These are phyloP conservation scores for Tetragonia tetragonoides DNA, from an alignment of 148 eudicot species.

Conservation along the genomic window DNA sequence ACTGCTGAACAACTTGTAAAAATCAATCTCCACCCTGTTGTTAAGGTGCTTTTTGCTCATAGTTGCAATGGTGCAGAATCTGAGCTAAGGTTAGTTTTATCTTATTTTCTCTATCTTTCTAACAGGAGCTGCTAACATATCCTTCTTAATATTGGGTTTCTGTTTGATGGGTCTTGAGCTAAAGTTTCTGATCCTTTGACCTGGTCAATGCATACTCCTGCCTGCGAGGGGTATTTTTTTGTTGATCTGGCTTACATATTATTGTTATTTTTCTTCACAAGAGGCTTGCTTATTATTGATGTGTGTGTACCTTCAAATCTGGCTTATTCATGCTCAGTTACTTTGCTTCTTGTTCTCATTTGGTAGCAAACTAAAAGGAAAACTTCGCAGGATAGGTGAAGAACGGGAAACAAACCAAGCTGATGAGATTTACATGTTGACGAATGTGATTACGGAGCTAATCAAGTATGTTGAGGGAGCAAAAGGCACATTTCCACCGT, in stretches of 20 bases:
- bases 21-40: constrained; percentile 57
- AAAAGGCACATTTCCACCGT: constrained; percentile 49
- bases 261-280: no score
- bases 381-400: constrained; percentile 38
- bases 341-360: background rate
- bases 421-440: constrained; percentile 81
- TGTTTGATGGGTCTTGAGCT: background rate
- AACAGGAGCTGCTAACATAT: background rate
- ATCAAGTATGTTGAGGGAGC: constrained; percentile 41
- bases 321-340: background rate
- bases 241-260: no score
- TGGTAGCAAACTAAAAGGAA: background rate
- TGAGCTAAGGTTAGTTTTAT: constrained; percentile 46
- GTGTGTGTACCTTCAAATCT: background rate
- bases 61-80: constrained; percentile 29
- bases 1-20: constrained; percentile 35
- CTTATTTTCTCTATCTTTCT: background rate
- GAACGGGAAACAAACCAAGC: constrained; percentile 57
- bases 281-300: background rate
- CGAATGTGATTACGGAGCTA: constrained; percentile 46
- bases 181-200: background rate
- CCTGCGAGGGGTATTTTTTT: no score
- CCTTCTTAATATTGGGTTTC: background rate
- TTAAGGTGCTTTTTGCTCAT: constrained; percentile 65
- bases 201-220: background rate